Evolutionary conservation across 495 filamentous ascomycete genomes (phyloP).

Genomic region (Emericellopsis terricola): DNA sequence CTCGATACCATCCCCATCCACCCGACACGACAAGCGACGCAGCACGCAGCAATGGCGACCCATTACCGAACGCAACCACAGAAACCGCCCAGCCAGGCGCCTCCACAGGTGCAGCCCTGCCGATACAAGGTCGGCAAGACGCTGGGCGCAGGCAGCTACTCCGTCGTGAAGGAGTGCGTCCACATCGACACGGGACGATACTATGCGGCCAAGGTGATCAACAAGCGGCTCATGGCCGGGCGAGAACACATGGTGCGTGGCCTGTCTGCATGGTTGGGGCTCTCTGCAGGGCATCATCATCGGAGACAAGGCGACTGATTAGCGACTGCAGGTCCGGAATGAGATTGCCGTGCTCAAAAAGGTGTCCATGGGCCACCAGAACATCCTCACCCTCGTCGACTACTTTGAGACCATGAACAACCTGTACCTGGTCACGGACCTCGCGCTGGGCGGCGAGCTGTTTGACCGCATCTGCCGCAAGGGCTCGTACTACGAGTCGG

Average conservation of each 20-base stretch:
- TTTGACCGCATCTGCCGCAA: conserved; percentile 98
- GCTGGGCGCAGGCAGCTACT: conserved; percentile 88
- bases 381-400: conserved; percentile 92
- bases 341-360: conserved; percentile 94
- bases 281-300: too few species aligned
- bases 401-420: conserved; percentile 99
- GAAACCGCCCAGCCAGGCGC: conserved; percentile 7
- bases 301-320: too few species aligned
- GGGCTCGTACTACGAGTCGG: conserved; percentile 93
- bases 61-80: conserved; percentile 3
- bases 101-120: conserved; percentile 33
- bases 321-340: conserved; percentile 87
- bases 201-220: conserved; percentile 98
- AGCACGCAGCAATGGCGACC: conserved; percentile 1
- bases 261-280: too few species aligned
- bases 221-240: conserved; percentile 94
- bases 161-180: conserved; percentile 98
- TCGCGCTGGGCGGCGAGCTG: conserved; percentile 88
- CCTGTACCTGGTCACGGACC: conserved; percentile 91
- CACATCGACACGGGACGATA: conserved; percentile 96
- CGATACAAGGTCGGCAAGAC: conserved; percentile 98
- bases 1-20: too few species aligned
- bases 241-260: conserved; percentile 84
- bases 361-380: conserved; percentile 95
- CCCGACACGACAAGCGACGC: not conserved